These are phyloP conservation scores for Anisodus tanguticus DNA, from an alignment of 257 asterid genomes.

Conservation along the genomic window DNA sequence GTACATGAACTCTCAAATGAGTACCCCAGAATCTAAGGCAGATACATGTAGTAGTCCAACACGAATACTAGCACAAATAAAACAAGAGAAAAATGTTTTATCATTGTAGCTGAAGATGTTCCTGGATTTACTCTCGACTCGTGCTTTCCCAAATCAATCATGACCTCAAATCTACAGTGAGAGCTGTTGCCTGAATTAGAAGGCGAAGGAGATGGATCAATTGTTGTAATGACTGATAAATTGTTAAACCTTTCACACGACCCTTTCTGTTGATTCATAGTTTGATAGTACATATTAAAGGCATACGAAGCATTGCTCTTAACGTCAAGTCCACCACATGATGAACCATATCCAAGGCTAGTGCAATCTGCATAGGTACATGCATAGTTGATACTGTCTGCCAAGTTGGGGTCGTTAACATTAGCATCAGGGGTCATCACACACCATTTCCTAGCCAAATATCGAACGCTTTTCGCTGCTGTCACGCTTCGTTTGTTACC, in stretches of 20 bases:
- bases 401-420: constrained; percentile 52
- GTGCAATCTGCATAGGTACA: constrained; percentile 91
- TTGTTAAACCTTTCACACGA: constrained; percentile 72
- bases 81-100: constrained; percentile 25
- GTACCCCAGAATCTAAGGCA: neutral
- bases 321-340: constrained; percentile 65
- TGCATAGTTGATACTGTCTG: constrained; percentile 51
- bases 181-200: constrained; percentile 23
- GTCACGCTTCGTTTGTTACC: constrained; percentile 63
- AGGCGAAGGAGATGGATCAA: constrained; percentile 71
- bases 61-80: constrained; percentile 29
- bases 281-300: constrained; percentile 80
- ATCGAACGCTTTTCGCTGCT: constrained; percentile 78
- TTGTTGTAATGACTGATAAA: constrained; percentile 57
- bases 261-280: constrained; percentile 70
- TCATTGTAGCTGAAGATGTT: constrained; percentile 45
- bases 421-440: constrained; percentile 72
- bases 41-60: neutral
- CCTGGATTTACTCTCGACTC: constrained; percentile 45
- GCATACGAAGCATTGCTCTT: constrained; percentile 77
- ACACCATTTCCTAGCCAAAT: constrained; percentile 81
- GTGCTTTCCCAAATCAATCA: constrained; percentile 70
- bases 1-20: constrained; percentile 2
- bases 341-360: constrained; percentile 82
- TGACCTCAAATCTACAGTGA: constrained; percentile 70